Evolutionary conservation across 148 eudicot species (phyloP), one percentile per base, ranked within the genome.

Genomic region (Drosera capensis): DNA sequence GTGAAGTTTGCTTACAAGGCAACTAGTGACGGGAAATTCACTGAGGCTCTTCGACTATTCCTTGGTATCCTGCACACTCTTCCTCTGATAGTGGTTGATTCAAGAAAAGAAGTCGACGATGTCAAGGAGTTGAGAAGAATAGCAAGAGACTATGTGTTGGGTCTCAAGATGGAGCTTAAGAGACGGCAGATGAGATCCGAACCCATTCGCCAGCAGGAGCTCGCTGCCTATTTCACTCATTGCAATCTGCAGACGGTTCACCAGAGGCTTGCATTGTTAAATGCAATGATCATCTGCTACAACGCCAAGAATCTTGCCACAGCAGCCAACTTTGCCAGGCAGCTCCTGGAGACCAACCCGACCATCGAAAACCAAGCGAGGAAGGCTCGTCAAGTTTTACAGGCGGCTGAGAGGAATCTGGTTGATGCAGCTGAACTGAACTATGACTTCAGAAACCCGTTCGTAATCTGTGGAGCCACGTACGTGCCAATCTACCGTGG

Each of bases 221-320:
- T 86, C 19, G 96, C 93, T 9, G 96, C 96, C 13, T 86, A 86
- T 66, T 86, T 86, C 52, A 86, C 96, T 24, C 96, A 86, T 45
- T 81, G 93, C 67, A 73, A 69, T 39, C 93, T 86, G 41, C 96
- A 86, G 68, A 49, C 52, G 36, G 84, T 87, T 42, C 96, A 86
- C 64, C 45, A 65, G 69, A 81, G 93, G 58, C 79, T 81, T 34
- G 96, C 96, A 12, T 51, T 86, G 46, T 51, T 60, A 45, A 81
- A 55, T 57, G 96, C 96, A 0, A 81, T 86, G 83, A 62, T 62
- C 14, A 73, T 78, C 16, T 81, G 93, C 57, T 78, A 40, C 50
- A 86, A 54, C 35, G 84, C 81, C 0, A 63, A 77, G 52, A 86
- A 86, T 50, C 48, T 73, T 20, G 63, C 46, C 50, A 75, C 93